Base-by-base conservation (phyloP, 2,329 filamentous ascomycete genomes). In the Leptographium radiaticola region DNA sequence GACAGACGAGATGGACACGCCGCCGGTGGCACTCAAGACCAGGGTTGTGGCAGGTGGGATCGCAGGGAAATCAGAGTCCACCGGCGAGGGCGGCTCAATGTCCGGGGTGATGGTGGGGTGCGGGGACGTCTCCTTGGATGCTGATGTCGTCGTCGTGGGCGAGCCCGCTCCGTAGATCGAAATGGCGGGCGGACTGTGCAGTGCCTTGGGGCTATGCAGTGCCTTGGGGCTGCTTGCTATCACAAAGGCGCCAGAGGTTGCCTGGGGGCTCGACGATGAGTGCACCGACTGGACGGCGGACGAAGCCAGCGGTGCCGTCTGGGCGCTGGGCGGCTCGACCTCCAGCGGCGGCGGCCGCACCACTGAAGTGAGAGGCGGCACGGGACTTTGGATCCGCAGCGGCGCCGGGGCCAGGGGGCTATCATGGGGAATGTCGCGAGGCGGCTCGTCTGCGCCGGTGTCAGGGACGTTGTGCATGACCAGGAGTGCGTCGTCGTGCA, bases 51-150 rank as follows among this genome's bases (percentile, higher is more conserved):
- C 9, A 11, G 47, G 3, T 8, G 53, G 61, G 40, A 66, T 63
- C 6, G 66, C 66, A 10, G 68, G 66, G 51, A 68, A 68, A 20
- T 67, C 69, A 54, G 71, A 65, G 49, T 72, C 70, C 6, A 73
- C 61, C 53, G 73, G 71, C 62, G 58, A 61, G 46, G 60, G 65
- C 53, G 56, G 58, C 3, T 50, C 44, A 16, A 56, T 39, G 48
- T 48, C 31, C 11, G 51, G 34, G n/a, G 44, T 13, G 20, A 47
- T 31, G 4, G 15, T 40, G 33, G 11, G 2, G n/a, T 16, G 12
- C 25, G 15, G 38, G 40, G 13, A n/a, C 38, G 30, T 20, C n/a
- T 40, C 4, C 39, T 15, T 40, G 13, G 43, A 16, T 42, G 9
- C 34, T 20, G 18, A 6, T 39, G 47, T 36, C n/a, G 25, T 10